Conservation (phyloP, 2,329 filamentous ascomycete genomes). For the Sclerotinia sclerotiorum region DNA sequence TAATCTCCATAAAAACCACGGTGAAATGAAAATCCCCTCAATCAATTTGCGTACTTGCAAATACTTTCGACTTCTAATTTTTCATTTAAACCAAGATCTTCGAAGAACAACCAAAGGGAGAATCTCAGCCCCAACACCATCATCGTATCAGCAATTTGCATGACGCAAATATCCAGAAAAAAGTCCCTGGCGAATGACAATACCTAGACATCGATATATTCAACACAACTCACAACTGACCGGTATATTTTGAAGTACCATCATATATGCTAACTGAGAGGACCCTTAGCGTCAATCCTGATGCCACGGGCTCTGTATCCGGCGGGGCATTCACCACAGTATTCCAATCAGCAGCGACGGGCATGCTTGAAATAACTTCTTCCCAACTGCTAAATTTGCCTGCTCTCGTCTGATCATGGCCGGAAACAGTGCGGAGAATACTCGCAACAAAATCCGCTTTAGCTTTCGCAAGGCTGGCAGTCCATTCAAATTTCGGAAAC, state of each 20-base stretch:
- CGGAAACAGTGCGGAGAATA: neutral
- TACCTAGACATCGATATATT: neutral
- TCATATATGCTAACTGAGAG: neutral
- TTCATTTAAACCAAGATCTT: neutral
- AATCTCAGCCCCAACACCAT: neutral
- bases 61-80: neutral
- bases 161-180: neutral
- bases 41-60: neutral
- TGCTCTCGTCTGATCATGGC: neutral
- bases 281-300: neutral
- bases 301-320: rapidly evolving
- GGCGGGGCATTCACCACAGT: neutral
- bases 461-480: neutral
- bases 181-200: neutral
- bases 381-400: neutral
- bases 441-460: rapidly evolving
- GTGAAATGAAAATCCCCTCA: neutral
- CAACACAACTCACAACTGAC: neutral
- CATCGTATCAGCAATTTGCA: neutral
- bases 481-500: neutral
- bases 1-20: neutral
- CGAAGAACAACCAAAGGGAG: neutral
- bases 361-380: neutral
- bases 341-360: neutral
- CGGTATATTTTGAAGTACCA: neutral